Conservation (phyloP, 805 yeast genomes). For the Metschnikowia henanensis region DNA sequence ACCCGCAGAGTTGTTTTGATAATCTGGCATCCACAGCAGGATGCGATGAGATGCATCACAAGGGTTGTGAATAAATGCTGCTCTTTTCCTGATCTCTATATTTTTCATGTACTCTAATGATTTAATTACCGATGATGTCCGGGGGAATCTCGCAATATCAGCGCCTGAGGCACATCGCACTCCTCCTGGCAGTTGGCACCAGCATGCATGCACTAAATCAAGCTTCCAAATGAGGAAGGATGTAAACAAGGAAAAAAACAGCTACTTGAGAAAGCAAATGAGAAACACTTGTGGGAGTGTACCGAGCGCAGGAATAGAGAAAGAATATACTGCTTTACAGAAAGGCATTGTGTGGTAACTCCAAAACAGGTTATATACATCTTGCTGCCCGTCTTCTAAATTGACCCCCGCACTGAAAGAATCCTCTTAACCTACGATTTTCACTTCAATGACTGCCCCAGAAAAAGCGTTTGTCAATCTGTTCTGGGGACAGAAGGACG, state of each 20-base stretch:
- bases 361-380: no score
- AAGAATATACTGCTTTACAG: not conserved
- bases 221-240: constrained; percentile 9
- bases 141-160: no score
- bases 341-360: not conserved
- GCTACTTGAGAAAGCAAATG: not conserved
- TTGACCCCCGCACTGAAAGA: not conserved
- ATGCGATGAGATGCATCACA: not conserved
- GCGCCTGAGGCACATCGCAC: no score
- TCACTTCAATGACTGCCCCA: constrained; percentile 8
- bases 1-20: not conserved
- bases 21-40: not conserved
- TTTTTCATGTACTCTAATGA: no score
- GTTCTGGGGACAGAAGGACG: constrained; percentile 68
- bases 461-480: constrained; percentile 40
- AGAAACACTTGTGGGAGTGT: not conserved
- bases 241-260: constrained; percentile 10
- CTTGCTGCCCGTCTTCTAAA: no score
- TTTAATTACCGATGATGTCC: no score
- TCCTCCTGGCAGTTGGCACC: no score
- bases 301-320: not conserved
- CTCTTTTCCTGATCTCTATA: no score
- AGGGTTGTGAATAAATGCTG: not conserved
- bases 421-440: not conserved
- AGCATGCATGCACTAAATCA: constrained; percentile 4